Base-by-base conservation (phyloP, 352 stramenopile genomes). In the Phytopythium mirpurense region DNA sequence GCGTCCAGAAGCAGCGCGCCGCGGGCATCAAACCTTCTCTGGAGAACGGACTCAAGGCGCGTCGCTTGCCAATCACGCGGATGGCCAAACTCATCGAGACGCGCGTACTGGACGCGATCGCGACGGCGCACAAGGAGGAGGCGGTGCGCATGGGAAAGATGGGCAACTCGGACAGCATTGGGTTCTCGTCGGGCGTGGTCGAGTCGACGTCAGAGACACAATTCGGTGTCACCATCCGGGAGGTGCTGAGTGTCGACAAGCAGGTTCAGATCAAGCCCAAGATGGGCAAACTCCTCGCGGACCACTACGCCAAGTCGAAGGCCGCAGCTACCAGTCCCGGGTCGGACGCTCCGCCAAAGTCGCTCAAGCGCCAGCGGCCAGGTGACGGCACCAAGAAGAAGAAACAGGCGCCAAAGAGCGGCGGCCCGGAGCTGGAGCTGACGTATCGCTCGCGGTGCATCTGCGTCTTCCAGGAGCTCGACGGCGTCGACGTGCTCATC, bases 361-460 rank as follows among this genome's bases (percentile, higher is more conserved):
- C 78, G 14, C 60, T 93, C 5, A 93, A 93, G 43, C 74, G 83
- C 12, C 74, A 85, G 18, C 69, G 79, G 26, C 46, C 58, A 4
- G 54, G 36, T 16, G 35, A 48, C 27, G 19, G 31, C 0, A 68
- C 68, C 19, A 74, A 72, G 16, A 72, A 67, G 27, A 78, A 79
- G 58, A 67, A 67, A 32, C 63, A 78, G 50, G 57, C 61, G 23
- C 41, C 27, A 15, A 72, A 63, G 51, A 65, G 59, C 35, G 37
- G 43, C 8, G 42, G 54, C 2, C 60, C 69, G 32, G 76, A 70
- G 23, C 60, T 95, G 27, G 77, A 92, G 51, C 48, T 95, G 32
- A 93, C 84, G 51, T 95, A 95, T 62, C 74, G 83, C 6, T 92
- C 85, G 12, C 83, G 83, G n/a, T 94, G 84, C 49, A 94, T 96